phyloP scores from a whole-genome alignment of 768 basidiomycete genomes.

The Rubroboletus satanas region DNA sequence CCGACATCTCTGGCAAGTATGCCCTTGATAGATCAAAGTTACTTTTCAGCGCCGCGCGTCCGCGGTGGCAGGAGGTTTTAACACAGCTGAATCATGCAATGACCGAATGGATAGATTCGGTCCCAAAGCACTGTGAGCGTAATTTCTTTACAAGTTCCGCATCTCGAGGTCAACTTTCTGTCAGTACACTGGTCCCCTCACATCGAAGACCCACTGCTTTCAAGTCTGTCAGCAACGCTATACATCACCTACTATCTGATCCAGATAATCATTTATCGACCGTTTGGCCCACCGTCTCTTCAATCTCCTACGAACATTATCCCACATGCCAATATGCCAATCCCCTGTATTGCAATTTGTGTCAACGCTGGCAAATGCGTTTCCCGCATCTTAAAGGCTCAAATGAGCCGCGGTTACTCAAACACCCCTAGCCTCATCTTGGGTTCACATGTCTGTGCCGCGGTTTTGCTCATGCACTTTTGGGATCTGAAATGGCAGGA shows the following conservation, averaged over 20 bases:
- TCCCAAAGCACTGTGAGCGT: constrained; percentile 63
- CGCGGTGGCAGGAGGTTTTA: constrained; percentile 56
- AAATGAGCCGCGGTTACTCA: constrained; percentile 43
- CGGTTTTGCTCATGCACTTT: constrained; percentile 50
- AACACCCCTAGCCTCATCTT: constrained; percentile 43
- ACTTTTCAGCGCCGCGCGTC: constrained; percentile 47
- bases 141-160: background rate
- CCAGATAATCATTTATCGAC: constrained; percentile 67
- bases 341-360: constrained; percentile 56
- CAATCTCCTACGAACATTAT: constrained; percentile 20
- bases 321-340: constrained; percentile 33
- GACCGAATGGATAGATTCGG: constrained; percentile 64
- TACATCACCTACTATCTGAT: constrained; percentile 56
- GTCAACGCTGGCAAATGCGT: constrained; percentile 58
- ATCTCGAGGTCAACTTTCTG: background rate
- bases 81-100: constrained; percentile 66
- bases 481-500: constrained; percentile 56
- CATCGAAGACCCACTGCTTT: constrained; percentile 44
- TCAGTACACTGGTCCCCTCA: constrained; percentile 59
- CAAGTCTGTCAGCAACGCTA: constrained; percentile 55
- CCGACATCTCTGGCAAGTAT: constrained; percentile 41
- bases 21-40: constrained; percentile 64
- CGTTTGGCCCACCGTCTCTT: constrained; percentile 51
- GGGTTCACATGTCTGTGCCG: constrained; percentile 48
- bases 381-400: constrained; percentile 54